These are phyloP conservation scores for Lentinula guzmanii DNA, from an alignment of 768 basidiomycete species.

Conservation along the genomic window DNA sequence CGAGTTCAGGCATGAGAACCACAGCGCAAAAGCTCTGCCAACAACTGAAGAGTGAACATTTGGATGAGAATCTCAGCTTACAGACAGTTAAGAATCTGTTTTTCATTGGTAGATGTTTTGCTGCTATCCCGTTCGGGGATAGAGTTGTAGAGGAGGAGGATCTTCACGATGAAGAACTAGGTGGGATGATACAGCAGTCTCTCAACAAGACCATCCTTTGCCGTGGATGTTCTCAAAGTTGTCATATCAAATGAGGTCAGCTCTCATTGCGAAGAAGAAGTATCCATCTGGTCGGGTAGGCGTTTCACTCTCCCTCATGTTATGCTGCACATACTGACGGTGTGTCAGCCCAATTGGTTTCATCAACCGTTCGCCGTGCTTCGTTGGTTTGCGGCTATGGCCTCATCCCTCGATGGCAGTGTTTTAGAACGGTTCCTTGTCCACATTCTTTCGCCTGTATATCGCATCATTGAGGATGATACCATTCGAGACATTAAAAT, in stretches of 20 bases:
- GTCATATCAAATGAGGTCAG: slow-evolving; percentile 79
- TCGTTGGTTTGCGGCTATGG: slow-evolving; percentile 93
- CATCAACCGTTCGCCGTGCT: slow-evolving; percentile 75
- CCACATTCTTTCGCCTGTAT: slow-evolving; percentile 82
- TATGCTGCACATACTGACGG: neutral
- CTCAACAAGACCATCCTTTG: slow-evolving; percentile 42
- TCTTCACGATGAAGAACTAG: slow-evolving; percentile 17
- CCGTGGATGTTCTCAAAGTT: slow-evolving; percentile 94
- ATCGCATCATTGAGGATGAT: slow-evolving; percentile 85
- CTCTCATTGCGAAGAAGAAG: slow-evolving; percentile 65
- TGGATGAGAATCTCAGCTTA: slow-evolving; percentile 66
- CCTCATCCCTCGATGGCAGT: slow-evolving; percentile 55
- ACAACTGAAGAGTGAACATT: slow-evolving; percentile 76
- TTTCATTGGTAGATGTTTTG: slow-evolving; percentile 85
- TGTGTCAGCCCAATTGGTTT: slow-evolving; percentile 68
- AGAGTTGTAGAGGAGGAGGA: slow-evolving; percentile 24
- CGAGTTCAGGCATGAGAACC: slow-evolving; percentile 52
- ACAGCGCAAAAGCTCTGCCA: slow-evolving; percentile 67
- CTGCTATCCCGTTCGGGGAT: slow-evolving; percentile 27
- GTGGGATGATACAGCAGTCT: slow-evolving; percentile 22
- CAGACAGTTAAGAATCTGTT: slow-evolving; percentile 93
- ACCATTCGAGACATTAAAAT: slow-evolving; percentile 72
- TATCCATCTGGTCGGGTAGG: slow-evolving; percentile 40
- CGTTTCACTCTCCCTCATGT: slow-evolving; percentile 2
- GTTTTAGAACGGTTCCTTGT: slow-evolving; percentile 65